Conservation (phyloP, 495 filamentous ascomycete species). For the Trichoderma asperelloides region DNA sequence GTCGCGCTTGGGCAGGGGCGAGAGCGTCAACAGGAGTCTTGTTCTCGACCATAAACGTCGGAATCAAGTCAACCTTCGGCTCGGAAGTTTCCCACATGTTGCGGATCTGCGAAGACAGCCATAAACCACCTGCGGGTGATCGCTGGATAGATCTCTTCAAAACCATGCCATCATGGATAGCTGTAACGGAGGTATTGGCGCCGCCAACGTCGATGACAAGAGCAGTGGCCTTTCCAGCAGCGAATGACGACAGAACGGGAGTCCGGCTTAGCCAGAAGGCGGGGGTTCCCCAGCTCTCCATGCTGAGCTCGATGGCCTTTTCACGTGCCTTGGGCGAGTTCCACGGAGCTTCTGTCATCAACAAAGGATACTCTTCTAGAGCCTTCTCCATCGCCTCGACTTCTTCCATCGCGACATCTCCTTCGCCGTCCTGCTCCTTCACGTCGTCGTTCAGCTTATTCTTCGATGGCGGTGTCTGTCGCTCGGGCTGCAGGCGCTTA, state of each 20-base stretch:
- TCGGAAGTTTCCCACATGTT: conserved; percentile 64
- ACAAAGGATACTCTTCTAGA: conserved; percentile 76
- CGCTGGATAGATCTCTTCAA: conserved; percentile 79
- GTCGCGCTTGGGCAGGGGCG: conserved; percentile 50
- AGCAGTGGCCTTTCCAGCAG: conserved; percentile 82
- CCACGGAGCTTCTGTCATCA: conserved; percentile 94
- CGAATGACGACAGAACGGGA: conserved; percentile 57
- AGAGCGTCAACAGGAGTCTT: conserved; percentile 87
- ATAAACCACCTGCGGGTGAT: conserved; percentile 79
- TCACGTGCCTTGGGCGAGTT: conserved; percentile 80
- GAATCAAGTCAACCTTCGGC: conserved; percentile 70
- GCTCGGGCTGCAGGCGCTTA: conserved; percentile 68
- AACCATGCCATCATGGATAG: conserved; percentile 89
- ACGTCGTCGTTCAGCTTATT: conserved; percentile 63
- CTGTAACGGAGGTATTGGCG: conserved; percentile 81
- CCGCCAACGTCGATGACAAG: conserved; percentile 90
- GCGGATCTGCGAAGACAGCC: conserved; percentile 79
- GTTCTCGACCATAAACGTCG: conserved; percentile 76
- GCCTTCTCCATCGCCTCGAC: conserved; percentile 64
- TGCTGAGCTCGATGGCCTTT: conserved; percentile 84
- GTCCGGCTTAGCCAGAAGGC: conserved; percentile 78
- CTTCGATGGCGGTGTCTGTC: conserved; percentile 52
- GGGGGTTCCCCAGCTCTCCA: conserved; percentile 90
- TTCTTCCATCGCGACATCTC: conserved; percentile 53
- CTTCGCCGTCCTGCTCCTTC: conserved; percentile 43